Evolutionary conservation across 208 protist species (phyloP), one percentile per base, ranked within the genome.

Genomic region (Acanthamoeba castellanii): DNA sequence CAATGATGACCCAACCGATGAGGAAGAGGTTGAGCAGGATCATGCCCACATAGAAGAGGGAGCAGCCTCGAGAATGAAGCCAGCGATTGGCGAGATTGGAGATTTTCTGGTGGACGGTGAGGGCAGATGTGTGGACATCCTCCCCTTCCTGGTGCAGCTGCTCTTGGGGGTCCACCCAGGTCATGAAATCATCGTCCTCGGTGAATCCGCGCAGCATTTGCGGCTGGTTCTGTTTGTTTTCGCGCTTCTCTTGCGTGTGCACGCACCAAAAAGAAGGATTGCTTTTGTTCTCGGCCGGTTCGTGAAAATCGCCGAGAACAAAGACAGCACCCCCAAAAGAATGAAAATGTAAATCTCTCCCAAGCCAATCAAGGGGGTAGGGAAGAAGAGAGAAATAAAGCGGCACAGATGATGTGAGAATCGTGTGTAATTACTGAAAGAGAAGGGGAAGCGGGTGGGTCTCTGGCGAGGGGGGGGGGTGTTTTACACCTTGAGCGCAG

Each of bases 11-110:
- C 59, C 59, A 93, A 7, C 66, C 59, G 37, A 93, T 82, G 14
- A 93, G 68, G 52, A 93, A 61, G 45, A 93, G 30, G n/a, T 93
- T 93, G 47, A 93, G 89, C 3, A 93, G n/a, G n/a, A 93, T 52
- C 89, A 93, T 93, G n/a, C 27, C 42, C 22, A 93, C 45, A 45
- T 93, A 93, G 64, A 93, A 93, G 89, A 93, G 27, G 11, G 89
- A 64, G 42, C 89, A 93, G n/a, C n/a, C 61, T 5, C 57, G 85
- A 13, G 45, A 59, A 14, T 74, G 61, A 11, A 91, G 61, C 52
- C 45, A 68, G 7, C 85, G 85, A 45, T 64, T 91, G 52, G 27
- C 37, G 27, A 91, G 85, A 37, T 91, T 91, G 6, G 57, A n/a
- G n/a, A 91, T 91, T 50, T 91, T 91, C 34, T 91, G 85, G 1